Percentiles rank a stretch among this genome's conserved stretches.
phyloP scores from a whole-genome alignment of 768 basidiomycete species.

The Cyathus striatus region DNA sequence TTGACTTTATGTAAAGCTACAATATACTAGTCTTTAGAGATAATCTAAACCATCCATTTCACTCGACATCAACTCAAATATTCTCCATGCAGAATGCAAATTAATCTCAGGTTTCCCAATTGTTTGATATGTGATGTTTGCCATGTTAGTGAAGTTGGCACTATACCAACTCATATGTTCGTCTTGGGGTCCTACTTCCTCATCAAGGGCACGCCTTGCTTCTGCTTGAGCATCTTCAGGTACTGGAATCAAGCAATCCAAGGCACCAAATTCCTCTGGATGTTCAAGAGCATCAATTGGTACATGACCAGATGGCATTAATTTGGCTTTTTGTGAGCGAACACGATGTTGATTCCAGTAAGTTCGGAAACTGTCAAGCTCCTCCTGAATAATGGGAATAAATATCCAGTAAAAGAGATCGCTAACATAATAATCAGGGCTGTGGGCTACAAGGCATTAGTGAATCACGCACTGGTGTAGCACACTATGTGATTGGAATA shows the following conservation, averaged over 20 bases:
- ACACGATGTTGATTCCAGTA: constrained; percentile 26
- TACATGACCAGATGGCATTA: constrained; percentile 22
- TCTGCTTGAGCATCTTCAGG: constrained; percentile 7
- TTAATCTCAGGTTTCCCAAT: too few relatives aligned
- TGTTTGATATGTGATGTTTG: too few relatives aligned
- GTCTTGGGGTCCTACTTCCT: constrained; percentile 10
- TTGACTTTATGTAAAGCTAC: too few relatives aligned
- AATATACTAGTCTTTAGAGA: too few relatives aligned
- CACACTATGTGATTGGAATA: constrained; percentile 9
- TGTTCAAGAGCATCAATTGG: constrained; percentile 14
- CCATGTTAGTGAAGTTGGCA: too few relatives aligned
- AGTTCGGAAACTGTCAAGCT: constrained; percentile 17
- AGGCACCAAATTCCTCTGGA: constrained; percentile 9
- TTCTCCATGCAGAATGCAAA: too few relatives aligned
- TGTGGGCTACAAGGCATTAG: neutral
- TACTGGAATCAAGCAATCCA: constrained; percentile 9
- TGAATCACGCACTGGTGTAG: constrained; percentile 12
- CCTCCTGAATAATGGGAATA: constrained; percentile 19
- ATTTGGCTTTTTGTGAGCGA: constrained; percentile 14
- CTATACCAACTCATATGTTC: too few relatives aligned
- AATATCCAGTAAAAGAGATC: constrained; percentile 28
- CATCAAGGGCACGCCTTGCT: constrained; percentile 6
- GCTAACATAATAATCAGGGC: constrained; percentile 6
- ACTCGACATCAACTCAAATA: too few relatives aligned
- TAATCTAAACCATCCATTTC: too few relatives aligned